Conservation (phyloP, 768 basidiomycete genomes). For the Multifurca ochricompacta region DNA sequence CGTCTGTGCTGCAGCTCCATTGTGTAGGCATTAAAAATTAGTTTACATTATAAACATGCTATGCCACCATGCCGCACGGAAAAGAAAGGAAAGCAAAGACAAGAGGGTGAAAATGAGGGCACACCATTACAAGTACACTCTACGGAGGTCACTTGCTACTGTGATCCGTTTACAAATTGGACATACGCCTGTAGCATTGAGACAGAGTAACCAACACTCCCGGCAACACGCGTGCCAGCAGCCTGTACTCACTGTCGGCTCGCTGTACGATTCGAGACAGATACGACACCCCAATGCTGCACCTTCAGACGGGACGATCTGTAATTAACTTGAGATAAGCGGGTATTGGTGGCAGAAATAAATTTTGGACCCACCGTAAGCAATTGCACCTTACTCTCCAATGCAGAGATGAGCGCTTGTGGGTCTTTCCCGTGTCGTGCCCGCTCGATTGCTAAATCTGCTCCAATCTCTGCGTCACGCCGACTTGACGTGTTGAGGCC, state of each 20-base stretch:
- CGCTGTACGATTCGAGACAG: constrained; percentile 68
- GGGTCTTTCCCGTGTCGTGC: constrained; percentile 39
- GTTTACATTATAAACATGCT: neutral
- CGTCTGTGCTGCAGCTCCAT: neutral
- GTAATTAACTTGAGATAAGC: neutral
- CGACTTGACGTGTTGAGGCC: constrained; percentile 6
- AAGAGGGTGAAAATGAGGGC: neutral
- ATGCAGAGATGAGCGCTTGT: constrained; percentile 39
- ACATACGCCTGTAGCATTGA: constrained; percentile 74
- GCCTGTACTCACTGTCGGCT: constrained; percentile 74
- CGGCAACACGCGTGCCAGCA: constrained; percentile 86
- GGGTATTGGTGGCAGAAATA: constrained; percentile 22
- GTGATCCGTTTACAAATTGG: constrained; percentile 87
- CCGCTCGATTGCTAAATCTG: constrained; percentile 44
- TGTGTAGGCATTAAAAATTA: neutral
- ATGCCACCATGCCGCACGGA: too few relatives aligned
- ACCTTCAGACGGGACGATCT: constrained; percentile 2
- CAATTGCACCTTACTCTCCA: constrained; percentile 54
- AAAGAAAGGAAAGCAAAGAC: neutral
- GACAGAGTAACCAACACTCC: constrained; percentile 78
- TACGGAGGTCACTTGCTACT: constrained; percentile 60
- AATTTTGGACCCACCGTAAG: constrained; percentile 24
- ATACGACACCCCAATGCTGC: constrained; percentile 54
- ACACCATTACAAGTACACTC: constrained; percentile 53
- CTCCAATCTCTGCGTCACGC: constrained; percentile 28